Conservation (phyloP, 371 early-diverging fungal species). For the Syncephalastrum sp. region DNA sequence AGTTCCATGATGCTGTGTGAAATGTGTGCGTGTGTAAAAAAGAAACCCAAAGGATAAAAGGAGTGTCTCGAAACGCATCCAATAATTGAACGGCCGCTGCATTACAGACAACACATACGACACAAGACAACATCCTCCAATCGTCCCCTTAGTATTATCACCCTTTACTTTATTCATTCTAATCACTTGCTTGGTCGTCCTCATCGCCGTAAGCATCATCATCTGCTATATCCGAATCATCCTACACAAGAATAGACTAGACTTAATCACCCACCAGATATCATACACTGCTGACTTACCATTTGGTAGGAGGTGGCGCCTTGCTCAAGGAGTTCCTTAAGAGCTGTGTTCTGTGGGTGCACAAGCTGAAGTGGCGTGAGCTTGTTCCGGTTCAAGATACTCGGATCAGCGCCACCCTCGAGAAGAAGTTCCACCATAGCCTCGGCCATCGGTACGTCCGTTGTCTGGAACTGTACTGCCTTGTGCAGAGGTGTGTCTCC, state of each 20-base stretch:
- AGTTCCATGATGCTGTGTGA: no score
- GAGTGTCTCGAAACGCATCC: no score
- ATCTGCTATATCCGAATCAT: slow-evolving; percentile 15
- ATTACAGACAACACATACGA: no score
- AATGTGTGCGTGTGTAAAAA: no score
- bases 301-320: slow-evolving; percentile 27
- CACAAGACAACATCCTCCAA: no score
- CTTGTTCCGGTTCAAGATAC: slow-evolving; percentile 36
- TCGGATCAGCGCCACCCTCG: slow-evolving; percentile 55
- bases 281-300: slow-evolving; percentile 18
- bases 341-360: slow-evolving; percentile 25
- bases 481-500: slow-evolving; percentile 67
- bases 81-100: no score
- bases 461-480: slow-evolving; percentile 50
- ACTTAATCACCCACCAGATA: neutral
- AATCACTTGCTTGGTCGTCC: slow-evolving; percentile 11
- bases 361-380: slow-evolving; percentile 37
- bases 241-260: slow-evolving; percentile 1
- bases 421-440: slow-evolving; percentile 58
- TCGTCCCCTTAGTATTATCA: no score
- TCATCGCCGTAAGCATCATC: slow-evolving; percentile 13
- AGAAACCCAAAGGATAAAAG: no score
- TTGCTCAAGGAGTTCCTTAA: slow-evolving; percentile 26
- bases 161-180: neutral
- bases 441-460: slow-evolving; percentile 47